A percentile compares a stretch with the other conserved stretches of the same genome.
These are phyloP conservation scores for Fusarium siculi DNA, from an alignment of 2,329 filamentous ascomycete species.

Conservation along the genomic window DNA sequence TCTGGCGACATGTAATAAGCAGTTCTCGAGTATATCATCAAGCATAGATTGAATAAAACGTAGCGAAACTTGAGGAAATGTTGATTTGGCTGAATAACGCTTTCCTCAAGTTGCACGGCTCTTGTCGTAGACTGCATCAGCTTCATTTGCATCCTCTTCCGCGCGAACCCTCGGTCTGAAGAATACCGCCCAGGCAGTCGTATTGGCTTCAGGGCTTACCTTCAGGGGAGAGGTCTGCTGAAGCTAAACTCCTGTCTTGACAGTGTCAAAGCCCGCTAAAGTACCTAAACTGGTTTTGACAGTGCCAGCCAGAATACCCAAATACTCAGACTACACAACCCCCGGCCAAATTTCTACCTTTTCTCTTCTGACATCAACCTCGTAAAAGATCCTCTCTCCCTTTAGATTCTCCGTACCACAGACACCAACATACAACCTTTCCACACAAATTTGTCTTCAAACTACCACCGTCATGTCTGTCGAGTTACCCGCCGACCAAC, in stretches of 20 bases:
- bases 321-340: not conserved
- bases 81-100: too few relatives aligned
- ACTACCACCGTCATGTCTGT: too few relatives aligned
- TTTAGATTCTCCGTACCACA: too few relatives aligned
- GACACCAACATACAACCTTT: too few relatives aligned
- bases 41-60: too few relatives aligned
- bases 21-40: too few relatives aligned
- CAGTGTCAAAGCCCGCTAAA: not conserved
- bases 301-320: not conserved
- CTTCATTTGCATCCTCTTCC: not conserved
- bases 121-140: not conserved
- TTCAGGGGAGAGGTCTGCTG: not conserved
- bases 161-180: rapidly evolving
- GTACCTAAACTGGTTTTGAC: not conserved
- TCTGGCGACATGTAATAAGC: rapidly evolving
- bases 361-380: not conserved
- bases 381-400: not conserved
- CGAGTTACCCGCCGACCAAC: too few relatives aligned
- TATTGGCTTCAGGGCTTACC: rapidly evolving
- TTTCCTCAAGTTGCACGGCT: too few relatives aligned
- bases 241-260: not conserved
- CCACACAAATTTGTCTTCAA: too few relatives aligned
- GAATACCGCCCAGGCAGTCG: rapidly evolving
- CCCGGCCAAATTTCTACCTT: not conserved
- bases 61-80: too few relatives aligned